A percentile compares a stretch with the other conserved stretches of the same genome.
Evolutionary conservation across 768 basidiomycete genomes (phyloP).

Genomic region (Nevesoporus exiguus): DNA sequence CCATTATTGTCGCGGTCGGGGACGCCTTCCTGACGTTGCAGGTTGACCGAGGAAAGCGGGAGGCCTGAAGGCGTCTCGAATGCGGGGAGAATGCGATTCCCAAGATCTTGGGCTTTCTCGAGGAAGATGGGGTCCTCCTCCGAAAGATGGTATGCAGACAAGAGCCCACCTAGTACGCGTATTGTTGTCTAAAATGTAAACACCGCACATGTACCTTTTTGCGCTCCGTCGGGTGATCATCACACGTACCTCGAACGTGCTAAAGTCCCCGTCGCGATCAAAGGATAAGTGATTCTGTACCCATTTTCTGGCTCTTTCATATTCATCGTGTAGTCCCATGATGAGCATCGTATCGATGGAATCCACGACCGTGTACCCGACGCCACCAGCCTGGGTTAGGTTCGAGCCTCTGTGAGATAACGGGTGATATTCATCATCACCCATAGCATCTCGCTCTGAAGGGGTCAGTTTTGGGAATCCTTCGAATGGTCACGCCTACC

Average conservation of each 20-base stretch:
- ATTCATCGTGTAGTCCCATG: slow-evolving; percentile 81
- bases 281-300: slow-evolving; percentile 65
- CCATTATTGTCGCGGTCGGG: slow-evolving; percentile 56
- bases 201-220: neutral
- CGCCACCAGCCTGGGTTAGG: slow-evolving; percentile 71
- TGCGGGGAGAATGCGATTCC: slow-evolving; percentile 75
- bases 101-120: slow-evolving; percentile 76
- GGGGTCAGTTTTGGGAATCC: slow-evolving; percentile 10
- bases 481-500: slow-evolving; percentile 43
- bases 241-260: slow-evolving; percentile 80
- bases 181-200: slow-evolving; percentile 71
- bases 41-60: slow-evolving; percentile 77
- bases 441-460: slow-evolving; percentile 85
- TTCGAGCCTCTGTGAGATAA: slow-evolving; percentile 72
- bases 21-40: slow-evolving; percentile 57
- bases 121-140: slow-evolving; percentile 65
- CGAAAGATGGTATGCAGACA: slow-evolving; percentile 82
- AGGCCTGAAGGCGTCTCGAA: slow-evolving; percentile 83
- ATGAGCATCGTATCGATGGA: slow-evolving; percentile 84
- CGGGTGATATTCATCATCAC: slow-evolving; percentile 90
- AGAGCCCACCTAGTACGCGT: slow-evolving; percentile 84
- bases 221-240: neutral
- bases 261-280: slow-evolving; percentile 74
- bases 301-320: slow-evolving; percentile 75
- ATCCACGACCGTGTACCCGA: slow-evolving; percentile 88